A percentile compares a stretch with the other conserved stretches of the same genome.
phyloP scores from a whole-genome alignment of 768 basidiomycete genomes.

The Leccinum obscurum region DNA sequence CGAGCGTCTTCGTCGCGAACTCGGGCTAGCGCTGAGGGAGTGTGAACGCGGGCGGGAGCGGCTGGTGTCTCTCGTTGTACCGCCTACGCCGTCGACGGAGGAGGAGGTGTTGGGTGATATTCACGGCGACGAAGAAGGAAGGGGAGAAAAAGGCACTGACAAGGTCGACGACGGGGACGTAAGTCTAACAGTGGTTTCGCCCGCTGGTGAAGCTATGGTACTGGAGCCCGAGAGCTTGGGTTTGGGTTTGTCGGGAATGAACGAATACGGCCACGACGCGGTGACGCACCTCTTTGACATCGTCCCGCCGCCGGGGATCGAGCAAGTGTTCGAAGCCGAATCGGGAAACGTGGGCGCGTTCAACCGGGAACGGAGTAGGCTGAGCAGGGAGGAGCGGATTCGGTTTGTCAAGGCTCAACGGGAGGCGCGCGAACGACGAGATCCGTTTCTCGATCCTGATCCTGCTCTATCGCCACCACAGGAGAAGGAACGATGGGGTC shows the following conservation, averaged over 20 bases:
- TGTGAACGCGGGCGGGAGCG: conserved; percentile 78
- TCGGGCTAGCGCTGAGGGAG: conserved; percentile 76
- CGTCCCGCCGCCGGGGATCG: conserved; percentile 57
- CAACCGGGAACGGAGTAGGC: conserved; percentile 58
- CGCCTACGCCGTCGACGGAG: conserved; percentile 39
- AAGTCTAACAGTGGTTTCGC: conserved; percentile 1
- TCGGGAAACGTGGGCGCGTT: conserved; percentile 37
- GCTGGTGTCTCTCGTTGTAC: conserved; percentile 57
- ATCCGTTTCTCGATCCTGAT: conserved; percentile 5
- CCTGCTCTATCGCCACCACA: conserved; percentile 9
- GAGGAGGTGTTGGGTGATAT: conserved; percentile 28
- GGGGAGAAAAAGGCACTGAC: neutral
- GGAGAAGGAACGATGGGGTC: too few relatives aligned
- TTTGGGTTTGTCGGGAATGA: conserved; percentile 18
- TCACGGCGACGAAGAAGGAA: neutral
- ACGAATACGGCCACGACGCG: conserved; percentile 38
- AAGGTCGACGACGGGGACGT: neutral
- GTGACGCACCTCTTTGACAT: neutral
- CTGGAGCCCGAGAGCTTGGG: neutral
- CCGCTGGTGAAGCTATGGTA: conserved; percentile 27
- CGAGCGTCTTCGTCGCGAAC: conserved; percentile 71
- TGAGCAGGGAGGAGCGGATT: conserved; percentile 78
- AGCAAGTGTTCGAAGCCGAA: conserved; percentile 84
- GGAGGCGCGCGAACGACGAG: conserved; percentile 26
- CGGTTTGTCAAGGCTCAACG: conserved; percentile 46